Conservation (phyloP, 441 rosid genomes). For the Iberis amara region DNA sequence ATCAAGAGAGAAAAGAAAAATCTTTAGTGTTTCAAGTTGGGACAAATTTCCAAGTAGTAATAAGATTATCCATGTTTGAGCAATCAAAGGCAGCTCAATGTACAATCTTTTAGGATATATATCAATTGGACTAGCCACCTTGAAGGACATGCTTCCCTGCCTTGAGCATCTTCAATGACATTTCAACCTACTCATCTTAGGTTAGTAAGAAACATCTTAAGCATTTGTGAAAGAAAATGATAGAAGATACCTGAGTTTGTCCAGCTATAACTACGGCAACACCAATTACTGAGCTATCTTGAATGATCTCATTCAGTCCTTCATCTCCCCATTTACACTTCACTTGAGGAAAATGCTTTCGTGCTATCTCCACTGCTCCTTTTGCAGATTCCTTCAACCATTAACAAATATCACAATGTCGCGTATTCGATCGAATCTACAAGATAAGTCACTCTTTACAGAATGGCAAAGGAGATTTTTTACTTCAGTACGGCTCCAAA, state of each 20-base stretch:
- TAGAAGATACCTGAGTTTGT: slow-evolving; percentile 53
- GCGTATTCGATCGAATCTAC: too few species aligned
- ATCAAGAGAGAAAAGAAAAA: slow-evolving; percentile 28
- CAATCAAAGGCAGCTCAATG: slow-evolving; percentile 1
- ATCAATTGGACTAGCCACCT: slow-evolving; percentile 41
- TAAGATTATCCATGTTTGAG: slow-evolving; percentile 13
- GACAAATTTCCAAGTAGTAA: slow-evolving; percentile 7
- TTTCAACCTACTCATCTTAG: slow-evolving; percentile 50
- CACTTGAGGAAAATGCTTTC: slow-evolving; percentile 70
- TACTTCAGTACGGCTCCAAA: slow-evolving; percentile 95
- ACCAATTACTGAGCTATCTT: slow-evolving; percentile 58
- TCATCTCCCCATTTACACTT: slow-evolving; percentile 83
- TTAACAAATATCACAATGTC: background rate
- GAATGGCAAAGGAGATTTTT: background rate
- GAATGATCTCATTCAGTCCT: slow-evolving; percentile 65
- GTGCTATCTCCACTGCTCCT: slow-evolving; percentile 70
- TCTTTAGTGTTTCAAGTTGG: slow-evolving; percentile 11
- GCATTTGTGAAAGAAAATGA: background rate
- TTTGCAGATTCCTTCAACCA: slow-evolving; percentile 65
- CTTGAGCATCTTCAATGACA: slow-evolving; percentile 72
- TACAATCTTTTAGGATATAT: slow-evolving; percentile 5
- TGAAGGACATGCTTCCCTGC: slow-evolving; percentile 93
- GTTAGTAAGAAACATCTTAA: background rate
- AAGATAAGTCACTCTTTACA: too few species aligned
- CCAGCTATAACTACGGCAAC: slow-evolving; percentile 94